phyloP scores from a whole-genome alignment of 495 filamentous ascomycete species.

The Penicillium arizonense region DNA sequence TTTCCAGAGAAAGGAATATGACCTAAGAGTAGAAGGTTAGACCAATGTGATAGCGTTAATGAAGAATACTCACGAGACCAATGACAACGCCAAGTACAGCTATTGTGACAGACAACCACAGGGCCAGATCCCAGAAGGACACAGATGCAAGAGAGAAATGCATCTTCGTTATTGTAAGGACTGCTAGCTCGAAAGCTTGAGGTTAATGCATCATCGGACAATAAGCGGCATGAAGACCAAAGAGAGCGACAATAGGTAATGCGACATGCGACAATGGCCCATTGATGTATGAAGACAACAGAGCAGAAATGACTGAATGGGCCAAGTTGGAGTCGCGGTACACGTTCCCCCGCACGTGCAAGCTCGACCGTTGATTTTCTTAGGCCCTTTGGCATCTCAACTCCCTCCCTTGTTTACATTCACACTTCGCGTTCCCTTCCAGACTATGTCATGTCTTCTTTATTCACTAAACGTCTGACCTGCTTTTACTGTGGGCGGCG shows the following conservation, averaged over 20 bases:
- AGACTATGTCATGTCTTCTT: constrained; percentile 44
- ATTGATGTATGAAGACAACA: neutral
- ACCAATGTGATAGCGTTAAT: neutral
- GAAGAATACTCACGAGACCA: constrained; percentile 17
- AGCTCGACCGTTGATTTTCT: constrained; percentile 37
- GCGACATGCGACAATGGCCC: neutral
- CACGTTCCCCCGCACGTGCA: constrained; percentile 22
- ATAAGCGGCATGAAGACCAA: neutral
- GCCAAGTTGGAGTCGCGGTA: constrained; percentile 9
- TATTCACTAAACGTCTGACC: constrained; percentile 50
- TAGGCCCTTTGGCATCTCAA: constrained; percentile 18
- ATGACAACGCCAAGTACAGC: constrained; percentile 10
- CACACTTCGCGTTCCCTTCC: constrained; percentile 3
- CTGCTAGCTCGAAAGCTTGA: neutral
- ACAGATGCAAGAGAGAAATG: neutral
- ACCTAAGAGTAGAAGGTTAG: constrained; percentile 19
- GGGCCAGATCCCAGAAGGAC: neutral
- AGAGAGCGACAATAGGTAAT: neutral
- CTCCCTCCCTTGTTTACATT: constrained; percentile 16
- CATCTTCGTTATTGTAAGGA: neutral
- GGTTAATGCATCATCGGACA: neutral
- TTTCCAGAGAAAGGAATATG: constrained; percentile 22
- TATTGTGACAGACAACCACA: neutral
- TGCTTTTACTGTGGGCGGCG: constrained; percentile 78
- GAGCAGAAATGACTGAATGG: neutral